A percentile compares a stretch with the other conserved stretches of the same genome.
Conservation (phyloP, 805 yeast species). For the Pichia nanzhaoensis region DNA sequence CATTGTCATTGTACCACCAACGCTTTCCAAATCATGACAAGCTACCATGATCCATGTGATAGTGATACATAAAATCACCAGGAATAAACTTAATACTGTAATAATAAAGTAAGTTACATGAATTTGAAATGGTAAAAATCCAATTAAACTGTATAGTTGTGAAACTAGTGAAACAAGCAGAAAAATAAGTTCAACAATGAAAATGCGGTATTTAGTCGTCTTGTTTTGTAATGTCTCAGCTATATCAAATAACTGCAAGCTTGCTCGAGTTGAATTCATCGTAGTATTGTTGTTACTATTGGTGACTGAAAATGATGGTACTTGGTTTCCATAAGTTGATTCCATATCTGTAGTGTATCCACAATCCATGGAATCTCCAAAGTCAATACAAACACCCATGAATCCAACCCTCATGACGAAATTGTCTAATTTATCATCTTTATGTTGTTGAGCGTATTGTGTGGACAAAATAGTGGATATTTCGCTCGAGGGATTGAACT, state of each 20-base stretch:
- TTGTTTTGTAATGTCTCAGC: conserved; percentile 11
- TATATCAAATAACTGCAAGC: conserved; percentile 11
- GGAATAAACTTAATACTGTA: not conserved
- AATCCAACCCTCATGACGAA: conserved; percentile 14
- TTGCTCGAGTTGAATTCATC: not conserved
- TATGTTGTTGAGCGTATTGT: conserved; percentile 12
- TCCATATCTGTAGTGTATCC: conserved; percentile 14
- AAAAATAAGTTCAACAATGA: conserved; percentile 11
- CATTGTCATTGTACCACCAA: conserved; percentile 12
- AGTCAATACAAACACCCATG: conserved; percentile 13
- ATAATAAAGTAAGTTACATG: conserved; percentile 3
- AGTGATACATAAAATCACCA: conserved; percentile 9
- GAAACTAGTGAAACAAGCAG: conserved; percentile 6
- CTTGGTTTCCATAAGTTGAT: conserved; percentile 3
- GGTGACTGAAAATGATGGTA: conserved; percentile 14
- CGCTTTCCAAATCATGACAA: conserved; percentile 1
- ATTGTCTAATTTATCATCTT: conserved; percentile 9
- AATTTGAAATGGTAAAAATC: conserved; percentile 13
- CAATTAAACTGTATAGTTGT: conserved; percentile 11
- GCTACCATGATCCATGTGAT: conserved; percentile 12
- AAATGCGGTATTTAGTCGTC: conserved; percentile 11
- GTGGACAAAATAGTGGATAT: conserved; percentile 9
- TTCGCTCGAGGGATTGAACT: conserved; percentile 10
- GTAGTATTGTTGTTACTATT: conserved; percentile 7
- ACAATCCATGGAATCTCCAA: conserved; percentile 11